Evolutionary conservation across 305 asterid species (phyloP).

Genomic region (Solanum hybrid): DNA sequence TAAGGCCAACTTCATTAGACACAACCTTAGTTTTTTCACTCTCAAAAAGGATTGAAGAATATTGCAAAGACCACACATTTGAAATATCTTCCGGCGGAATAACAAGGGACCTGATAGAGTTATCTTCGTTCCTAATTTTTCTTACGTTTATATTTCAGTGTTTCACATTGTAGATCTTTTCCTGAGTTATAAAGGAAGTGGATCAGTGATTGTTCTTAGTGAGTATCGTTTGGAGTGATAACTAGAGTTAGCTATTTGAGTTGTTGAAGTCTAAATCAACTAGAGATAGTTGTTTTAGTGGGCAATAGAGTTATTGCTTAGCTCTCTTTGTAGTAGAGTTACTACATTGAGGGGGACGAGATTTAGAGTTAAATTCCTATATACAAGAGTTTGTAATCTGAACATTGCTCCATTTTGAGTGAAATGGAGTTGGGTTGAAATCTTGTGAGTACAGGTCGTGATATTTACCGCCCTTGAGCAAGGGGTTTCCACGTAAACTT

Average conservation of each 20-base stretch:
- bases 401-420: not conserved
- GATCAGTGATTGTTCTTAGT: not conserved
- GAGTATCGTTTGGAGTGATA: not conserved
- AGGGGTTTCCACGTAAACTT: not conserved
- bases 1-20: not conserved
- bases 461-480: not conserved
- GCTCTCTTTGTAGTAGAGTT: not conserved
- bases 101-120: not conserved
- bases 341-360: not conserved
- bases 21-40: not conserved
- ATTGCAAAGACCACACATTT: not conserved
- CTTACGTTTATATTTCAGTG: not conserved
- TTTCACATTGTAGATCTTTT: no score
- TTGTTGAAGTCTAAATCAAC: not conserved
- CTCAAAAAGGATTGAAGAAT: not conserved
- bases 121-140: not conserved
- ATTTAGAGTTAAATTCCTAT: not conserved
- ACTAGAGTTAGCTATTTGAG: not conserved
- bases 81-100: not conserved
- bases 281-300: not conserved
- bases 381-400: not conserved
- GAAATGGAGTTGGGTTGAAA: not conserved
- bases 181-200: not conserved
- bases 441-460: not conserved
- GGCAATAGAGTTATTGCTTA: no score